Base-by-base conservation (phyloP, 139 green algal genomes). In the Spirogloea muscicola region DNA sequence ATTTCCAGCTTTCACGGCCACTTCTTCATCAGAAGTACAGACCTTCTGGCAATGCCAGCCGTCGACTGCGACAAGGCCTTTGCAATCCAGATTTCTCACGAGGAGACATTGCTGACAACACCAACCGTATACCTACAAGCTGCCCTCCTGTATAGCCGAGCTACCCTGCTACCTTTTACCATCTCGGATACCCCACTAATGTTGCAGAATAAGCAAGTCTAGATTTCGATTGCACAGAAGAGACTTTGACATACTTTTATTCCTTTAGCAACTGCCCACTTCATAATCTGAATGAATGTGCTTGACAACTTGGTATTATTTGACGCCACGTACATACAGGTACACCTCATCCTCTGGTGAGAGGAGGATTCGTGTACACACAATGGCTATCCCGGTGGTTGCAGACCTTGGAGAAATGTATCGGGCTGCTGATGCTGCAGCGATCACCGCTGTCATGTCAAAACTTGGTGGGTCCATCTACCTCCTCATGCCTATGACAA, bases 341-440 rank as follows among this genome's bases (percentile, higher is more conserved):
- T n/a, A n/a, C n/a, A 82, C 94, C 44, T 90, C 79, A 57, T 95
- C 89, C 46, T 86, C 82, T 7, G 92, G 94, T 0, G 94, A 98
- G 87, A 85, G 94, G 0, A 83, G 94, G 37, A 96, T 96, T 82
- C 84, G 89, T 46, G 94, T 97, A 49, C 94, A 98, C 85, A 98
- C 93, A 0, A 66, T 95, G 65, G 81, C 86, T 7, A 80, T 95
- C 51, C 94, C 94, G 1, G 84, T 97, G 5, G 88, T 96, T 41
- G 55, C 61, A 3, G 93, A 98, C 67, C 74, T 98, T 52, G 71
- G 72, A 0, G 91, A 97, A 40, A 73, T 98, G 86, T 98, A 92
- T 86, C 77, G 79, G 38, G 83, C 74, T 27, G 69, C 70, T 4
- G 93, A 98, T 72, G 81, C 55, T 5, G 85, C 81, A 18, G 88